These are phyloP conservation scores for Beta vulgaris DNA, from an alignment of 148 eudicot genomes.

Conservation along the genomic window DNA sequence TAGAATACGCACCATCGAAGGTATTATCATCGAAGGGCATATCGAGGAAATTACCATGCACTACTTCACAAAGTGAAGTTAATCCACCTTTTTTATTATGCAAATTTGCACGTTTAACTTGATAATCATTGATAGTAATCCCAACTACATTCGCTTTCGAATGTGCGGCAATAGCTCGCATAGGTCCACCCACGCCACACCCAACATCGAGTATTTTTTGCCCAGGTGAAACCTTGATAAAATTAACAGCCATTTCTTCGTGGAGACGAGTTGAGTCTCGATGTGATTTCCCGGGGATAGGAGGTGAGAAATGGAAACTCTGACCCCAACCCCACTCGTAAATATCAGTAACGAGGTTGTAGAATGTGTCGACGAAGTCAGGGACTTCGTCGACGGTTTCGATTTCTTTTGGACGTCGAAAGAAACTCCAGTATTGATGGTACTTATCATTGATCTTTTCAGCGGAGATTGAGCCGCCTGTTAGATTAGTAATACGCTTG, in stretches of 20 bases:
- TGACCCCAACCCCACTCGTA: conserved; percentile 69
- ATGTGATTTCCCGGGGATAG: conserved; percentile 41
- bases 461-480: conserved; percentile 46
- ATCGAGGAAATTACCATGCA: conserved; percentile 42
- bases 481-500: conserved; percentile 38
- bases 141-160: conserved; percentile 41
- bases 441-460: conserved; percentile 49
- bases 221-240: conserved; percentile 33
- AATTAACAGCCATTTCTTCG: conserved; percentile 53
- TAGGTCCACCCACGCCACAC: conserved; percentile 55
- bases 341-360: conserved; percentile 53
- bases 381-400: conserved; percentile 41
- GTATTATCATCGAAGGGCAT: conserved; percentile 39
- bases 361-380: conserved; percentile 47
- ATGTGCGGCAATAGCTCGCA: conserved; percentile 52
- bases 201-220: conserved; percentile 49
- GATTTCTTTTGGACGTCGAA: conserved; percentile 53
- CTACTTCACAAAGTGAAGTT: conserved; percentile 42
- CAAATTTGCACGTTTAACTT: conserved; percentile 38
- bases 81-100: conserved; percentile 54
- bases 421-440: conserved; percentile 48
- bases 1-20: conserved; percentile 54
- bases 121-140: conserved; percentile 52
- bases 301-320: conserved; percentile 55
- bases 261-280: conserved; percentile 45